Base-by-base conservation (phyloP, 169 alveolate genomes). In the Miamiensis avidus region DNA sequence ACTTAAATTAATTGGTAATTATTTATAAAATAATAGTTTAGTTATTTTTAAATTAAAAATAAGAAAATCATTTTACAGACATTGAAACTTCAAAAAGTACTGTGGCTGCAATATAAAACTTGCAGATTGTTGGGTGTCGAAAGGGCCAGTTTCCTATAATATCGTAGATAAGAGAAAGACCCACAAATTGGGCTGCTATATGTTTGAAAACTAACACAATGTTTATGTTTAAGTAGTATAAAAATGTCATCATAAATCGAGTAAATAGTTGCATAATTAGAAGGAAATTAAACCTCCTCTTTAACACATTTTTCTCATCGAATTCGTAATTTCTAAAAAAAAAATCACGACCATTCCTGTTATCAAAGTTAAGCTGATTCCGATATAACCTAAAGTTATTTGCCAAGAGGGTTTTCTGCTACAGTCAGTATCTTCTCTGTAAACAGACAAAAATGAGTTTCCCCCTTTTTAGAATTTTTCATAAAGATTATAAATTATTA, bases 241-340 rank as follows among this genome's bases (percentile, higher is more conserved):
- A 65, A 74, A 79, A 79, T 0, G 76, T 79, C 26, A 79, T 25
- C 34, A 65, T 34, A 34, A 79, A 79, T 34, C 84, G 34, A 28
- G 49, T 20, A 20, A 11, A 26, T 26, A 79, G 76, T 29, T 34
- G 30, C 0, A 64, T 28, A 31, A 79, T 27, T 28, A 79, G 29
- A 0, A 79, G 30, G 0, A 28, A 4, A 49, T 49, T 49, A 65
- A 25, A 79, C 20, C 84, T 65, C 64, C 77, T 79, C 64, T 79
- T 79, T 11, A 79, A 30, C 31, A 29, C 28, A 64, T 79, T 79
- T 28, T 65, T 79, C 65, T 79, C 84, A 65, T 65, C 33, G 64
- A 79, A 79, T 29, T 49, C 84, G 29, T 79, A 79, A 65, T 79
- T 79, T 65, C 84, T 34, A 65, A 79, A 79, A 31, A 79, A 79